These are phyloP conservation scores for Cyclotella cryptica DNA, from an alignment of 108 stramenopile genomes.

Conservation along the genomic window DNA sequence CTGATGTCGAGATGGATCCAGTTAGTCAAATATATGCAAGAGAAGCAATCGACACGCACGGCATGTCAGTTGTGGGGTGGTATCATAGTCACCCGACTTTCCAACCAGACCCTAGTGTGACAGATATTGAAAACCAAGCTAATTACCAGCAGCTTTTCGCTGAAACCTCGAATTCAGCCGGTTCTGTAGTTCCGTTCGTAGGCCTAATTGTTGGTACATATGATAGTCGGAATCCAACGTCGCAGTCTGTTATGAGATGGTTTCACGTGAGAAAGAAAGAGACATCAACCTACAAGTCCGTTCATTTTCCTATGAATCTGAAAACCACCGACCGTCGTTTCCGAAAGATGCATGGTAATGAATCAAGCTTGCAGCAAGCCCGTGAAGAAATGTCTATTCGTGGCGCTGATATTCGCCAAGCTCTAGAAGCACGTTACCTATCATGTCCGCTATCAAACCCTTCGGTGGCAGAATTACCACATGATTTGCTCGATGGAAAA, in stretches of 20 bases:
- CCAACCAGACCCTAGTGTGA: conserved; percentile 30
- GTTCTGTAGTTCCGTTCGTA: conserved; percentile 47
- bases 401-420: conserved; percentile 31
- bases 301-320: conserved; percentile 48
- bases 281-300: conserved; percentile 29
- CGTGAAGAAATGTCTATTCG: conserved; percentile 26
- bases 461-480: not conserved
- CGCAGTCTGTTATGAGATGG: conserved; percentile 56
- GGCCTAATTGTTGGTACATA: conserved; percentile 68
- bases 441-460: conserved; percentile 30
- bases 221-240: conserved; percentile 40
- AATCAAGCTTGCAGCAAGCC: conserved; percentile 9
- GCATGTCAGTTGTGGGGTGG: conserved; percentile 68
- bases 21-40: conserved; percentile 57
- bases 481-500: not conserved
- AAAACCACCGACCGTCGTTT: conserved; percentile 45
- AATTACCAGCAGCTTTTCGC: conserved; percentile 59
- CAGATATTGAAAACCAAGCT: conserved; percentile 70
- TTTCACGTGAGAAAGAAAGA: conserved; percentile 50
- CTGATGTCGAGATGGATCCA: conserved; percentile 80
- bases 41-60: conserved; percentile 51
- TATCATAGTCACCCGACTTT: conserved; percentile 32
- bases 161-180: conserved; percentile 22
- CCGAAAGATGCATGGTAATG: conserved; percentile 9
- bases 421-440: conserved; percentile 35